Evolutionary conservation across 108 stramenopile genomes (phyloP).

Genomic region (Schizochytrium sp.): DNA sequence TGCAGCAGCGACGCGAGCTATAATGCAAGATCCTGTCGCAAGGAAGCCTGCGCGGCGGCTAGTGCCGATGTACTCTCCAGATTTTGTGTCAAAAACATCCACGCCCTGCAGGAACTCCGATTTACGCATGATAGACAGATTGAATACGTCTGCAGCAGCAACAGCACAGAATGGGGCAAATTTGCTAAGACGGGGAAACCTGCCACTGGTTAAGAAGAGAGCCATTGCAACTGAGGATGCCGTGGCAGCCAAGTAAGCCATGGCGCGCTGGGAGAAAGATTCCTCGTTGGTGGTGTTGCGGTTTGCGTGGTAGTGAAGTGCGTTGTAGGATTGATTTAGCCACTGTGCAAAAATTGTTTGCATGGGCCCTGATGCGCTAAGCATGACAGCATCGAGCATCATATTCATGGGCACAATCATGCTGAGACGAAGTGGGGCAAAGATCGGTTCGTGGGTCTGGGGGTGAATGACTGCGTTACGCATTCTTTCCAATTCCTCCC

Average conservation of each 20-base stretch:
- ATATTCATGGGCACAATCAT: slow-evolving; percentile 56
- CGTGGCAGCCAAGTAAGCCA: slow-evolving; percentile 51
- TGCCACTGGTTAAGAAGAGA: not conserved
- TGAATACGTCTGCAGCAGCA: slow-evolving; percentile 36
- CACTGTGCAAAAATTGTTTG: slow-evolving; percentile 11
- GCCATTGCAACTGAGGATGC: slow-evolving; percentile 45
- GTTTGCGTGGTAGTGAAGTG: slow-evolving; percentile 48
- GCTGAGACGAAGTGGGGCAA: slow-evolving; percentile 50
- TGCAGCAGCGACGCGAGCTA: slow-evolving; percentile 21
- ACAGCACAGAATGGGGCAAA: slow-evolving; percentile 53
- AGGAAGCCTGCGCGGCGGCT: slow-evolving; percentile 26
- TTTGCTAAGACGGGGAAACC: not conserved
- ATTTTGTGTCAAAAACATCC: not conserved
- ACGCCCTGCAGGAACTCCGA: slow-evolving; percentile 27
- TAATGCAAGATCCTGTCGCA: slow-evolving; percentile 23
- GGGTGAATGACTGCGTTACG: slow-evolving; percentile 56
- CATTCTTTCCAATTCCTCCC: slow-evolving; percentile 14
- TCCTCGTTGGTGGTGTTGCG: slow-evolving; percentile 58
- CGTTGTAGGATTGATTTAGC: slow-evolving; percentile 60
- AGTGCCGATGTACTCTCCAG: not conserved
- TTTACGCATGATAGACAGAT: slow-evolving; percentile 52
- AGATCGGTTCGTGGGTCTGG: slow-evolving; percentile 43
- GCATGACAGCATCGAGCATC: slow-evolving; percentile 48
- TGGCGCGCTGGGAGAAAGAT: not conserved
- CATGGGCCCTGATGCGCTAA: not conserved